Percentiles rank a stretch among this genome's conserved stretches.
phyloP scores from a whole-genome alignment of 345 rosid genomes.

The Syzygium jambos region DNA sequence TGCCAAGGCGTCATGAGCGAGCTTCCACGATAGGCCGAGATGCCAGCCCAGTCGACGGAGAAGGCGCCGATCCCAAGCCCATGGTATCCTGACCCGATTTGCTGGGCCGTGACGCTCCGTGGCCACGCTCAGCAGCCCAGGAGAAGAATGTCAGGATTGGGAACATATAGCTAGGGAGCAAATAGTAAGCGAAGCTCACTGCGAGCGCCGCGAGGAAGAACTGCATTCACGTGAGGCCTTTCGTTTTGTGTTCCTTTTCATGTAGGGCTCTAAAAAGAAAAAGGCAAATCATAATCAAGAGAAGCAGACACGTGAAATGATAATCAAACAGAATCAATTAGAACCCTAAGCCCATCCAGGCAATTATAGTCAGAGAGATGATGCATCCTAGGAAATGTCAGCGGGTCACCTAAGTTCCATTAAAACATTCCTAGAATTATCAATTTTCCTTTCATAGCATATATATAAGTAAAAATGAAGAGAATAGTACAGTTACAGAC shows the following conservation, averaged over 20 bases:
- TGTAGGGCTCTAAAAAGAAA: slow-evolving; percentile 68
- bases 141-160: slow-evolving; percentile 85
- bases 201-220: slow-evolving; percentile 55
- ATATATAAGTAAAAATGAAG: background rate
- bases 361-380: too few species aligned
- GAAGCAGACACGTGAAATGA: background rate
- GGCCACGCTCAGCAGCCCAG: slow-evolving; percentile 95
- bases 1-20: slow-evolving; percentile 86
- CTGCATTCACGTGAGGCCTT: slow-evolving; percentile 68
- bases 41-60: slow-evolving; percentile 92
- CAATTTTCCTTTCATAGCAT: background rate
- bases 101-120: slow-evolving; percentile 77
- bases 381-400: background rate
- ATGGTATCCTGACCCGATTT: slow-evolving; percentile 83
- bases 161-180: slow-evolving; percentile 75
- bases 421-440: background rate
- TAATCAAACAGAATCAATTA: background rate
- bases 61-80: slow-evolving; percentile 93
- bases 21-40: slow-evolving; percentile 84
- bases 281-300: background rate
- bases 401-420: background rate
- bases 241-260: slow-evolving; percentile 50
- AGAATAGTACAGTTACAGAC: slow-evolving; percentile 14
- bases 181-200: slow-evolving; percentile 72
- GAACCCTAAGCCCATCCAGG: background rate